Evolutionary conservation across 148 eudicot species (phyloP).

Genomic region (Polygonum maritimum): DNA sequence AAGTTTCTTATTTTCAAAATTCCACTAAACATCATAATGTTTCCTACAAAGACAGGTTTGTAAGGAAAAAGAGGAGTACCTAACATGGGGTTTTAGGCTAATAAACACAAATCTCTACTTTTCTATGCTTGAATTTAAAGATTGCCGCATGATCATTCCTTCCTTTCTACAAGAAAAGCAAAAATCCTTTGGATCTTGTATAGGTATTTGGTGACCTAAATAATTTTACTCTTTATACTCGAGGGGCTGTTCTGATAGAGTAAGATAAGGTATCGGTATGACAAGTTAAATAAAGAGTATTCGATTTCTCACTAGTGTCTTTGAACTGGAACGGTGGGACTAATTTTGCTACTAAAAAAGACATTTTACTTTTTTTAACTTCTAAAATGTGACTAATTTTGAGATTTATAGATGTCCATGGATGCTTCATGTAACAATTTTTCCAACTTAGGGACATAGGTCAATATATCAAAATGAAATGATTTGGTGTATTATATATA

Average conservation of each 20-base stretch:
- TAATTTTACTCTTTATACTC: not conserved
- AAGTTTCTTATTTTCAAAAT: not conserved
- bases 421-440: too few relatives aligned
- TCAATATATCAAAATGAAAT: too few relatives aligned
- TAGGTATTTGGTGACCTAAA: not conserved
- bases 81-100: not conserved
- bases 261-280: too few relatives aligned
- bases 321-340: too few relatives aligned
- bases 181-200: not conserved
- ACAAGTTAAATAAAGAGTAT: too few relatives aligned
- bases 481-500: too few relatives aligned
- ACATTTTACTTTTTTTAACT: not conserved
- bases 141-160: not conserved
- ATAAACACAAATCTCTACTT: conserved; percentile 8
- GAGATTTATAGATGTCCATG: too few relatives aligned
- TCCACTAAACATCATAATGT: conserved; percentile 9
- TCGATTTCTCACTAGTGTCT: too few relatives aligned
- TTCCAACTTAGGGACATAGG: too few relatives aligned
- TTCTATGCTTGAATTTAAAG: conserved; percentile 2
- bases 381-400: not conserved
- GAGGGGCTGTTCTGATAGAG: too few relatives aligned
- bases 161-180: not conserved
- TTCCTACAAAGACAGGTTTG: conserved; percentile 1
- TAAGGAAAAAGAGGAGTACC: not conserved
- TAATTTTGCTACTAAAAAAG: too few relatives aligned